Conservation (phyloP, 2,329 filamentous ascomycete genomes). For the Macroventuria anomochaeta region DNA sequence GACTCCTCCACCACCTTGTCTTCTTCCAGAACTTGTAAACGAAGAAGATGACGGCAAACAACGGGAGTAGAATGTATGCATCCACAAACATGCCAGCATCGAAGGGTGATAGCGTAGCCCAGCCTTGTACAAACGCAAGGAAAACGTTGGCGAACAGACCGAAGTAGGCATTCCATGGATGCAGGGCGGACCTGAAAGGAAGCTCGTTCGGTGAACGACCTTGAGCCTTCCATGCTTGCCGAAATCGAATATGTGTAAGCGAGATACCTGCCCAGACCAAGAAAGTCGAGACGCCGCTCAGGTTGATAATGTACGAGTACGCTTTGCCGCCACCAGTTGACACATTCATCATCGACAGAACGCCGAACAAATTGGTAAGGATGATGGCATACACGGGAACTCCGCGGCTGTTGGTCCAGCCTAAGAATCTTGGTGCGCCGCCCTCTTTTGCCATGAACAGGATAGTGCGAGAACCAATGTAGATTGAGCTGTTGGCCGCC, state of each 20-base stretch:
- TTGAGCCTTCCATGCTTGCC: conserved; percentile 62
- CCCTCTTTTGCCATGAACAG: conserved; percentile 76
- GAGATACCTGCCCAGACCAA: conserved; percentile 75
- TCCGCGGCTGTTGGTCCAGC: conserved; percentile 70
- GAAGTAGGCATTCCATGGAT: conserved; percentile 60
- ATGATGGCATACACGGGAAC: conserved; percentile 66
- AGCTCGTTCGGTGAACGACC: conserved; percentile 50
- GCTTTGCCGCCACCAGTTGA: conserved; percentile 70
- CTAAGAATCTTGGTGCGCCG: conserved; percentile 73
- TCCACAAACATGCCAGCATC: conserved; percentile 59
- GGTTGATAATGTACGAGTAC: conserved; percentile 73
- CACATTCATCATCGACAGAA: conserved; percentile 77
- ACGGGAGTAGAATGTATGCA: conserved; percentile 60
- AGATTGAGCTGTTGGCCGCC: conserved; percentile 71
- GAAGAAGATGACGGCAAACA: conserved; percentile 57
- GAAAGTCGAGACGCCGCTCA: conserved; percentile 73
- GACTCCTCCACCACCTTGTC: conserved; percentile 43
- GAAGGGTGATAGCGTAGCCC: conserved; percentile 61
- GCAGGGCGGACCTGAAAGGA: conserved; percentile 56
- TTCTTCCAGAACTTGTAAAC: conserved; percentile 56
- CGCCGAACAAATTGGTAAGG: conserved; percentile 73
- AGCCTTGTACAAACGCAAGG: conserved; percentile 61
- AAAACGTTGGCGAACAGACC: conserved; percentile 58
- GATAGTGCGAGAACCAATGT: conserved; percentile 76
- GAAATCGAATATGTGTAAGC: conserved; percentile 75